phyloP scores from a whole-genome alignment of 345 rosid species.

The Nephelium lappaceum region DNA sequence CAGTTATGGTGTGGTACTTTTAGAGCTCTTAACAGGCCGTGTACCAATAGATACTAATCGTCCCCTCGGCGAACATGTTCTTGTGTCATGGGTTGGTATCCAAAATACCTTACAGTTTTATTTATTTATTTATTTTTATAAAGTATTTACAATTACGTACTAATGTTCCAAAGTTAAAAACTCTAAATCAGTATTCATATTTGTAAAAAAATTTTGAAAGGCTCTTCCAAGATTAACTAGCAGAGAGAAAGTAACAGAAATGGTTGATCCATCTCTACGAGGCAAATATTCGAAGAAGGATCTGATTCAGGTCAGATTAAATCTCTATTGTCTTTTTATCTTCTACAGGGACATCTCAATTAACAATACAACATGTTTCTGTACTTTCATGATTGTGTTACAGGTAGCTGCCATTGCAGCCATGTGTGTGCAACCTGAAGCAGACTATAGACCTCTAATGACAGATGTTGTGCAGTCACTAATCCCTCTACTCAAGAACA shows the following conservation, averaged over 20 bases:
- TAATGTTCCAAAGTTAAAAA: not conserved
- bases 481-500: slow-evolving; percentile 71
- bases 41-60: slow-evolving; percentile 67
- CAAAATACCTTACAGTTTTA: slow-evolving; percentile 2
- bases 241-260: slow-evolving; percentile 66
- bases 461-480: slow-evolving; percentile 95
- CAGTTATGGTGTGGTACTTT: slow-evolving; percentile 80
- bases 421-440: slow-evolving; percentile 86
- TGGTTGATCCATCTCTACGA: slow-evolving; percentile 79
- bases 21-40: slow-evolving; percentile 87
- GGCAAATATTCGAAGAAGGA: slow-evolving; percentile 77
- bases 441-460: slow-evolving; percentile 89
- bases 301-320: slow-evolving; percentile 63
- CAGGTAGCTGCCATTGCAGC: slow-evolving; percentile 96
- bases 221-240: slow-evolving; percentile 85
- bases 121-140: no score
- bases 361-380: not conserved
- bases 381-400: not conserved
- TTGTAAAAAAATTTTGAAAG: slow-evolving; percentile 32
- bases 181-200: not conserved
- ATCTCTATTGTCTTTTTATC: not conserved
- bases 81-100: slow-evolving; percentile 83
- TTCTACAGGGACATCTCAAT: not conserved
- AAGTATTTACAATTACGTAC: not conserved
- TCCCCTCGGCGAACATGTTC: slow-evolving; percentile 80